Percentiles rank a stretch among this genome's conserved stretches.
Conservation (phyloP, 2,329 filamentous ascomycete species). For the Myriangium duriaei region DNA sequence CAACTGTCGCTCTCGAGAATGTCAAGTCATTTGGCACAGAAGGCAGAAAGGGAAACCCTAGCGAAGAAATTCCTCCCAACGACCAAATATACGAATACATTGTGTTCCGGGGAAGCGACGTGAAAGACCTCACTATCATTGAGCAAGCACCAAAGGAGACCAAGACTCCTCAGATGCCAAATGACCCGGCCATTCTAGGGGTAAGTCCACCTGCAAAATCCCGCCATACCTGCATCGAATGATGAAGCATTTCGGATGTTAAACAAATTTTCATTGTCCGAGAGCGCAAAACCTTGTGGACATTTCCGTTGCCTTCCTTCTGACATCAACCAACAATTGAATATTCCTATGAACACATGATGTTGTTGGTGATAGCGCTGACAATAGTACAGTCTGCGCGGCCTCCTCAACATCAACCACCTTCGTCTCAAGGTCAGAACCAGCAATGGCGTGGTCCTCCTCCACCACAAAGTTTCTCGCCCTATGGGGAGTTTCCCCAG, state of each 20-base stretch:
- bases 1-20: conserved; percentile 93
- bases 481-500: conserved; percentile 28
- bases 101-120: conserved; percentile 93
- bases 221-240: conserved; percentile 39
- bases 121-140: conserved; percentile 93
- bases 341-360: background rate
- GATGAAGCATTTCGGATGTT: conserved; percentile 99
- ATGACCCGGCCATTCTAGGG: conserved; percentile 92
- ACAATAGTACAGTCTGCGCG: conserved; percentile 17
- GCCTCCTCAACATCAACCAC: conserved; percentile 12
- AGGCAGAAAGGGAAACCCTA: conserved; percentile 64
- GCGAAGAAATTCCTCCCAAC: conserved; percentile 72
- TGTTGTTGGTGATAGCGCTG: conserved; percentile 1
- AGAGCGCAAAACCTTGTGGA: conserved; percentile 96
- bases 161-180: conserved; percentile 67
- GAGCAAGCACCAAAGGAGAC: conserved; percentile 61
- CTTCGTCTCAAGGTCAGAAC: conserved; percentile 21
- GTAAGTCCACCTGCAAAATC: conserved; percentile 51
- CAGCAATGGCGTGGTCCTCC: conserved; percentile 26
- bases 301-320: conserved; percentile 99
- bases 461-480: conserved; percentile 28
- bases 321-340: conserved; percentile 43
- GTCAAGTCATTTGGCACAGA: conserved; percentile 91
- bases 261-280: conserved; percentile 64
- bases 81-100: conserved; percentile 96